Evolutionary conservation across 2,329 filamentous ascomycete species (phyloP), one percentile per base, ranked within the genome.

Genomic region (Colletotrichum sp.): DNA sequence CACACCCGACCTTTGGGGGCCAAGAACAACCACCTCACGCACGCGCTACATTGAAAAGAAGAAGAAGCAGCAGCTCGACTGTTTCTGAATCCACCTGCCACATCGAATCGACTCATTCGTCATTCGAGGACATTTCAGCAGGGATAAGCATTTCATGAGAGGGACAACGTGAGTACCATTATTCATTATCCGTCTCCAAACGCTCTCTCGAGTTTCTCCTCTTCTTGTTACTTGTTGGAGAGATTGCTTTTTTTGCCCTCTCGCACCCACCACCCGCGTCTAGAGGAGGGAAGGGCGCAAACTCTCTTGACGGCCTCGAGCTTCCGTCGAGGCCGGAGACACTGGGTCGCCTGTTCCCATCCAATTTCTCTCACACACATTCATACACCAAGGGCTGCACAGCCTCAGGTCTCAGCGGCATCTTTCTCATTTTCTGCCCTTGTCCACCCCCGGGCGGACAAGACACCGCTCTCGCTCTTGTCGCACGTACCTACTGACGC

Each of bases 401-500:
- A 75, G 73, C 73, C 73, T 75, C 62, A 67, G 69, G 72, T 75
- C 72, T 75, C 72, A 64, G 73, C 56, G 39, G 55, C 68, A 58
- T 74, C 69, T 71, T 75, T 76, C 66, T 77, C 73, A 75, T 66
- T 75, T 68, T 72, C 73, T 75, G 43, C 62, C 69, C 73, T 67
- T 72, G 73, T 72, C 73, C 64, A 68, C 69, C 69, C 69, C 73
- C 30, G 69, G 64, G 73, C 73, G 73, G 73, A 67, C 55, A 75
- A 75, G 69, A 72, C 69, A 67, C 73, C 72, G 72, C 62, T 75
- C 73, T 75, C 69, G 39, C 61, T 66, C 69, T 71, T 64, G 73
- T 72, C 69, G 73, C 73, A 75, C 73, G 73, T 75, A 36, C 73
- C 73, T 67, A 72, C 73, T 75, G 73, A 75, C 73, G 73, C 73